These are phyloP conservation scores for Penicillium sp. DNA, from an alignment of 2,329 filamentous ascomycete species.

Conservation along the genomic window DNA sequence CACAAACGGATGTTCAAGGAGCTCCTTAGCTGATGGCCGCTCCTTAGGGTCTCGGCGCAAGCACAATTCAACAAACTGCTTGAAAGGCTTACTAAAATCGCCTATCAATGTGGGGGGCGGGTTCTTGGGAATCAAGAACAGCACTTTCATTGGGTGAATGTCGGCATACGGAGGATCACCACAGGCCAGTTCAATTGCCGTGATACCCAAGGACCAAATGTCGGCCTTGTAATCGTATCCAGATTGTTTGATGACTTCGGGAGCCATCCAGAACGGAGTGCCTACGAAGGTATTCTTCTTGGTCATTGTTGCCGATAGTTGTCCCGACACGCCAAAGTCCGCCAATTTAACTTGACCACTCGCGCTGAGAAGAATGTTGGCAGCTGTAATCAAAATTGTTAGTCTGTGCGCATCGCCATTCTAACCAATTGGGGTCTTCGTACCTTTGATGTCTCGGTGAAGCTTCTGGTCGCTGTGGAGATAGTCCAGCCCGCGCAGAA, in stretches of 20 bases:
- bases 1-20: slow-evolving; percentile 88
- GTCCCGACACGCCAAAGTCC: slow-evolving; percentile 95
- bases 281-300: slow-evolving; percentile 99
- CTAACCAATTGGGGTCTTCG: not conserved
- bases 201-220: slow-evolving; percentile 96
- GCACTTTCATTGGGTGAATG: slow-evolving; percentile 97
- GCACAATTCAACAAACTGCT: slow-evolving; percentile 80
- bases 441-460: slow-evolving; percentile 93
- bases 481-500: slow-evolving; percentile 87
- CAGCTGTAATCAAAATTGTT: slow-evolving; percentile 57
- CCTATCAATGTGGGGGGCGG: slow-evolving; percentile 77
- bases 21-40: slow-evolving; percentile 78
- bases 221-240: slow-evolving; percentile 98
- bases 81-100: slow-evolving; percentile 77
- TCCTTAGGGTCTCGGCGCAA: slow-evolving; percentile 86
- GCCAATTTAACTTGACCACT: slow-evolving; percentile 96
- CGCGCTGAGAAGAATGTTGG: slow-evolving; percentile 83
- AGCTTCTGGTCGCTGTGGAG: slow-evolving; percentile 93
- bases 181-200: slow-evolving; percentile 83
- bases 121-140: slow-evolving; percentile 96
- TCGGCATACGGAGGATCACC: slow-evolving; percentile 94
- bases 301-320: slow-evolving; percentile 96
- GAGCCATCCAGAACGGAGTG: slow-evolving; percentile 99
- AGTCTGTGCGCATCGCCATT: slow-evolving; percentile 4
- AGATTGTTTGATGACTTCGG: slow-evolving; percentile 97